Evolutionary conservation across 306 rosid genomes (phyloP).

Genomic region (Canavalia ensiformis): DNA sequence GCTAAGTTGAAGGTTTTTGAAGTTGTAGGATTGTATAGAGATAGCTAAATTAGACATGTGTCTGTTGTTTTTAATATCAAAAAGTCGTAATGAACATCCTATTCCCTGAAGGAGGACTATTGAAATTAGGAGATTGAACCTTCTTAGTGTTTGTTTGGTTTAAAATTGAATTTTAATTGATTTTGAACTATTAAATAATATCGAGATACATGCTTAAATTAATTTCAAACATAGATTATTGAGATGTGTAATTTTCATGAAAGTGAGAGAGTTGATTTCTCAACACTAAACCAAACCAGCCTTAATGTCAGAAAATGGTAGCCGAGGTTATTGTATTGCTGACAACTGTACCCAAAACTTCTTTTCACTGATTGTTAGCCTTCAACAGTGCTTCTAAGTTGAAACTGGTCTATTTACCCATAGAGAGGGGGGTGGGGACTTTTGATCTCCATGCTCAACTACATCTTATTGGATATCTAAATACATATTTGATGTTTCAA

Average conservation of each 20-base stretch:
- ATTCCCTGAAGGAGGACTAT: not conserved
- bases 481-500: not conserved
- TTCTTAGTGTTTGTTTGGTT: not conserved
- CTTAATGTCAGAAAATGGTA: not conserved
- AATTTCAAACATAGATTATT: too few species aligned
- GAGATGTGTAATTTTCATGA: too few species aligned
- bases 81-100: not conserved
- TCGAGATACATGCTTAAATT: too few species aligned
- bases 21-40: constrained; percentile 16
- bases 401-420: not conserved
- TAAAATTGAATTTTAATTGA: too few species aligned
- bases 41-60: not conserved
- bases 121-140: not conserved
- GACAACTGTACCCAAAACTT: not conserved
- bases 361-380: not conserved
- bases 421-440: not conserved
- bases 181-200: too few species aligned
- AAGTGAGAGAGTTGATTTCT: too few species aligned
- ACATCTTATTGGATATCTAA: not conserved
- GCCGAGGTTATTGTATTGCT: not conserved
- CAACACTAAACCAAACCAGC: too few species aligned
- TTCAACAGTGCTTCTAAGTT: not conserved
- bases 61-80: not conserved
- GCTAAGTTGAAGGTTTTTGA: not conserved
- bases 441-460: not conserved